Percentiles rank a stretch among this genome's conserved stretches.
Conservation (phyloP, 768 basidiomycete genomes). For the Pleurotus platypus region DNA sequence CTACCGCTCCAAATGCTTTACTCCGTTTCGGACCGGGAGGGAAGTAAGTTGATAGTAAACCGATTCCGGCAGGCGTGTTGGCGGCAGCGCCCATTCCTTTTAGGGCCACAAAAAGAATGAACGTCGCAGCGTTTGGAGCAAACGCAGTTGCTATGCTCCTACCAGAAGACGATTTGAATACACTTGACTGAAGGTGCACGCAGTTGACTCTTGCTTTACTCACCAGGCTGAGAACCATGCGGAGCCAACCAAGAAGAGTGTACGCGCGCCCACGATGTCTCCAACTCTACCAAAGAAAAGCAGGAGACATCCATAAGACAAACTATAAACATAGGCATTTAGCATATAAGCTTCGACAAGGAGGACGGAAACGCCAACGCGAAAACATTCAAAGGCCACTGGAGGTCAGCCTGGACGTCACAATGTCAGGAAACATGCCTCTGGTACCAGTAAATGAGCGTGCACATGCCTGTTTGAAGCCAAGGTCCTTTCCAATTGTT, state of each 20-base stretch:
- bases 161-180: not conserved
- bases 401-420: slow-evolving; percentile 10
- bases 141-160: slow-evolving; percentile 28
- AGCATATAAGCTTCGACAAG: too few species aligned
- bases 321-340: slow-evolving; percentile 5
- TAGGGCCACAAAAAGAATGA: slow-evolving; percentile 27
- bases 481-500: slow-evolving; percentile 21
- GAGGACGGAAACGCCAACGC: slow-evolving; percentile 11
- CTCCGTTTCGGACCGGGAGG: slow-evolving; percentile 25
- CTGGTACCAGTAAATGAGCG: not conserved
- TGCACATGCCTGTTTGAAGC: slow-evolving; percentile 14
- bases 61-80: slow-evolving; percentile 26
- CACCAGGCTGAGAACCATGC: slow-evolving; percentile 27
- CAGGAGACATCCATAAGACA: slow-evolving; percentile 20
- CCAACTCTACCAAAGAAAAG: slow-evolving; percentile 22
- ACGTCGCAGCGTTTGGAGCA: slow-evolving; percentile 19
- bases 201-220: not conserved
- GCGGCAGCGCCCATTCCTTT: slow-evolving; percentile 30
- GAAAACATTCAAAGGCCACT: slow-evolving; percentile 22
- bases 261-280: slow-evolving; percentile 20
- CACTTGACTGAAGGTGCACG: not conserved
- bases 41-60: slow-evolving; percentile 24
- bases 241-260: slow-evolving; percentile 26
- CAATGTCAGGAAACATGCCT: not conserved
- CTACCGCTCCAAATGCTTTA: slow-evolving; percentile 27